Percentiles rank a stretch among this genome's conserved stretches.
Conservation (phyloP, 257 asterid genomes). For the Ophiorrhiza pumila region DNA sequence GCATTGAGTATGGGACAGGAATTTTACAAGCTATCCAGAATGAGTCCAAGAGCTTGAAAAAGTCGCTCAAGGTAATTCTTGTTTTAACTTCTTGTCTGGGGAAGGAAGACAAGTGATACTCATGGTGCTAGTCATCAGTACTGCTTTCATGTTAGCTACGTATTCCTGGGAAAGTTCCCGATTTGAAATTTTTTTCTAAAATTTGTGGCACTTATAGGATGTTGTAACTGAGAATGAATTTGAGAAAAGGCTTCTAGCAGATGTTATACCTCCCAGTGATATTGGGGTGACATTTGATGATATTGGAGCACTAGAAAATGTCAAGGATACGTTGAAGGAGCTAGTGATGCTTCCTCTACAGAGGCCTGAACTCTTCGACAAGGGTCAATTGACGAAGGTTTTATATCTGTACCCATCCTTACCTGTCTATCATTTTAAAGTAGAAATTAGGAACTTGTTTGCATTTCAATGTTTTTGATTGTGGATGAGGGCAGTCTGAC, state of each 20-base stretch:
- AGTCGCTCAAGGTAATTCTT: slow-evolving; percentile 68
- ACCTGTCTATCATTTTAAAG: background rate
- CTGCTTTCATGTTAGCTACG: background rate
- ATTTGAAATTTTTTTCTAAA: background rate
- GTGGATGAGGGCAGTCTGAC: background rate
- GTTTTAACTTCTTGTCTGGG: slow-evolving; percentile 12
- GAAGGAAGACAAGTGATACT: background rate
- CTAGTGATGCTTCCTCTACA: slow-evolving; percentile 93
- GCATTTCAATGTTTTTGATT: background rate
- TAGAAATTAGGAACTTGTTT: background rate
- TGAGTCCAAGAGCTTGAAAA: slow-evolving; percentile 69
- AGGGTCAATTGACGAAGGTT: slow-evolving; percentile 86
- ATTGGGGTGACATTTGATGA: slow-evolving; percentile 92
- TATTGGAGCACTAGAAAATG: slow-evolving; percentile 90
- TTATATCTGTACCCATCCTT: background rate
- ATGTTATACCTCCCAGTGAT: slow-evolving; percentile 74
- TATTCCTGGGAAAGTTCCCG: background rate
- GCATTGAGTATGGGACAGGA: slow-evolving; percentile 68
- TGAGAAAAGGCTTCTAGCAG: slow-evolving; percentile 79
- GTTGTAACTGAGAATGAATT: slow-evolving; percentile 82
- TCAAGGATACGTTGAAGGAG: slow-evolving; percentile 83
- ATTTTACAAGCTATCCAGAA: slow-evolving; percentile 58
- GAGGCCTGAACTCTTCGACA: slow-evolving; percentile 87
- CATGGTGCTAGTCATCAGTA: background rate
- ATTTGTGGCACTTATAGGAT: slow-evolving; percentile 41